Percentiles rank a stretch among this genome's conserved stretches.
These are phyloP conservation scores for Diaporthe capsici DNA, from an alignment of 2,329 filamentous ascomycete species.

Conservation along the genomic window DNA sequence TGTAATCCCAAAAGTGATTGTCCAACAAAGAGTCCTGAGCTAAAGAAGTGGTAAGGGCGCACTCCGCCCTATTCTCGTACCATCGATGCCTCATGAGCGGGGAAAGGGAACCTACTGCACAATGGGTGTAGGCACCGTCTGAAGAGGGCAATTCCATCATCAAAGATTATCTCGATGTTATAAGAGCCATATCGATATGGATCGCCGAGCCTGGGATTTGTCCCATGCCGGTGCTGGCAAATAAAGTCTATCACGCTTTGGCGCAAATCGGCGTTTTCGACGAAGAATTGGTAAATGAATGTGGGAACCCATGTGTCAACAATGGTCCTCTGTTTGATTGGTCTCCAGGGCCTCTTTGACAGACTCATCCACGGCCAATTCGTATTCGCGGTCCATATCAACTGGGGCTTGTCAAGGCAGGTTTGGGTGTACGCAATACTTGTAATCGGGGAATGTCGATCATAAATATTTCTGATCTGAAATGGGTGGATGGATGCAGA, in stretches of 20 bases:
- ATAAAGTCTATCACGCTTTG: slow-evolving; percentile 12
- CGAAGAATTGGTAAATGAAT: background rate
- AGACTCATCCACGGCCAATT: background rate
- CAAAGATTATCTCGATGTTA: slow-evolving; percentile 14
- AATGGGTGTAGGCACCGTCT: background rate
- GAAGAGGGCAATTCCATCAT: background rate
- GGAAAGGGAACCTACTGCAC: background rate
- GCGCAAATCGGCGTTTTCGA: background rate
- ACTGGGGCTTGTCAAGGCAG: background rate
- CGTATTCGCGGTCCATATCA: background rate
- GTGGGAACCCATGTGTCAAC: background rate
- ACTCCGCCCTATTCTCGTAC: background rate
- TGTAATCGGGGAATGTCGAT: too few species aligned
- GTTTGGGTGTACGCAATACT: too few species aligned
- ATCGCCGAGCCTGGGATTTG: slow-evolving; percentile 5
- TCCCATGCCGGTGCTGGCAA: slow-evolving; percentile 1
- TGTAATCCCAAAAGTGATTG: background rate
- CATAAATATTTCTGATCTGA: too few species aligned
- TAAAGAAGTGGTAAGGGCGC: background rate
- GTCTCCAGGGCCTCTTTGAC: background rate
- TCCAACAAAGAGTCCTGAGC: background rate
- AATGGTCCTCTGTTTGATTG: background rate
- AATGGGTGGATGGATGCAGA: too few species aligned
- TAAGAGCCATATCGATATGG: background rate
- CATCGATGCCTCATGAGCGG: slow-evolving; percentile 12